Percentiles rank a stretch among this genome's conserved stretches.
These are phyloP conservation scores for Mercurialis annua DNA, from an alignment of 345 rosid genomes.

Conservation along the genomic window DNA sequence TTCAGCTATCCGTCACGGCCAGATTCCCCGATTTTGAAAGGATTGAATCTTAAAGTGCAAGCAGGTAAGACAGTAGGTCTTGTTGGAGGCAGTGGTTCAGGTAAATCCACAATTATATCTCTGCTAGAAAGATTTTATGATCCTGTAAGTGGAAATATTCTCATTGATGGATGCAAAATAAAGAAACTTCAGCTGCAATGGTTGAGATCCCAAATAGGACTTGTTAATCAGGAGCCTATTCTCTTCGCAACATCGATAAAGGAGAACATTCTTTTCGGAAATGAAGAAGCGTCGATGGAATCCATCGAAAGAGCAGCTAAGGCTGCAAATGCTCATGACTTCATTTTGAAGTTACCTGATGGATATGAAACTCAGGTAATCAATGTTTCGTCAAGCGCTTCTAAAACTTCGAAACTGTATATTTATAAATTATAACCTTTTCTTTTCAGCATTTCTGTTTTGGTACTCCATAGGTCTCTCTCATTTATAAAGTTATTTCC, in stretches of 20 bases:
- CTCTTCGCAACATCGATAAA: conserved; percentile 41
- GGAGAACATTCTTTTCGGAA: conserved; percentile 56
- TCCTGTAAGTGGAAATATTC: conserved; percentile 35
- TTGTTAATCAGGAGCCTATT: conserved; percentile 54
- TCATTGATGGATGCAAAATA: conserved; percentile 41
- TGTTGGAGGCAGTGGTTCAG: conserved; percentile 58
- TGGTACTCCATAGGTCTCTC: not conserved
- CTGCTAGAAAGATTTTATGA: conserved; percentile 59
- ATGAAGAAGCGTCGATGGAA: conserved; percentile 45
- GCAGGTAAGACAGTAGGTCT: conserved; percentile 48
- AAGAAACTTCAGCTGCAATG: conserved; percentile 44
- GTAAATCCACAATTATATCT: conserved; percentile 52
- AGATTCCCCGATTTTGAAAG: conserved; percentile 30
- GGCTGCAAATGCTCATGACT: conserved; percentile 55
- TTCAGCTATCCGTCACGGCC: conserved; percentile 54
- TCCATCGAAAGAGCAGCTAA: conserved; percentile 41
- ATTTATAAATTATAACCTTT: no score
- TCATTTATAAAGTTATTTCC: not conserved
- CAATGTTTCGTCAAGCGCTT: no score
- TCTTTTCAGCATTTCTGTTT: no score
- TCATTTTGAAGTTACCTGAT: conserved; percentile 42
- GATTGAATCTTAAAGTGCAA: conserved; percentile 41
- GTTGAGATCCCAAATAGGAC: conserved; percentile 52
- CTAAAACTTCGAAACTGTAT: no score
- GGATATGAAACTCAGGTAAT: conserved; percentile 46